Conservation (phyloP, 1,284 basidiomycete species). For the Papiliotrema fonsecae region DNA sequence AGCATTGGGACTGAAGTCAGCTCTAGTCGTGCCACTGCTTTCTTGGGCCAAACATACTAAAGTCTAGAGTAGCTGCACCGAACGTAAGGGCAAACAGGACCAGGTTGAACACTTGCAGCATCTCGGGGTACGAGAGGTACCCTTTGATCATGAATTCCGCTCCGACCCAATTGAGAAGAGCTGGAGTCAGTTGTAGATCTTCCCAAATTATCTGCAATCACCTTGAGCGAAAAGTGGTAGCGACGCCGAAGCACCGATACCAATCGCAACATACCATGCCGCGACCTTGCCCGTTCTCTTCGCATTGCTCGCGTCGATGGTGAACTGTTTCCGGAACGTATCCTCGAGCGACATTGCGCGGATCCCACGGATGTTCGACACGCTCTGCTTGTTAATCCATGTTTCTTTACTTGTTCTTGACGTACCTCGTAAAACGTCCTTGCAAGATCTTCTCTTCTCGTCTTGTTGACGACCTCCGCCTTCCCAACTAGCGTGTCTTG, state of each 20-base stretch:
- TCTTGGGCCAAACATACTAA: slow-evolving; percentile 57
- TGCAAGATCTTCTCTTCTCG: slow-evolving; percentile 74
- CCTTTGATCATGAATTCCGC: slow-evolving; percentile 74
- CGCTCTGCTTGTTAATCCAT: slow-evolving; percentile 53
- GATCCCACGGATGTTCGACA: slow-evolving; percentile 79
- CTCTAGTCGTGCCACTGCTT: neutral
- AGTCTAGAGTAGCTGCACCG: slow-evolving; percentile 79
- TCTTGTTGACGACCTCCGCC: slow-evolving; percentile 76
- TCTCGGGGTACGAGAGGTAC: slow-evolving; percentile 76
- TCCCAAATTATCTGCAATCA: slow-evolving; percentile 27
- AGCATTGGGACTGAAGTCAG: slow-evolving; percentile 63
- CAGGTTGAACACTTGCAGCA: slow-evolving; percentile 85
- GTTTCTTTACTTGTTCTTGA: slow-evolving; percentile 9
- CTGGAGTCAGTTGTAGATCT: slow-evolving; percentile 40
- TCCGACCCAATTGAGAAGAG: slow-evolving; percentile 84
- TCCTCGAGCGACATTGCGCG: slow-evolving; percentile 82
- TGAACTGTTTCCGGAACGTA: slow-evolving; percentile 67
- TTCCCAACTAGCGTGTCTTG: slow-evolving; percentile 66
- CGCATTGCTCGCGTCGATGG: slow-evolving; percentile 58
- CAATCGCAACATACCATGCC: slow-evolving; percentile 77
- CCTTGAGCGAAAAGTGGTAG: slow-evolving; percentile 79
- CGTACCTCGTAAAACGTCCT: slow-evolving; percentile 78
- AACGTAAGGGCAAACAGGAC: slow-evolving; percentile 92
- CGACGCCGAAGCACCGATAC: slow-evolving; percentile 71
- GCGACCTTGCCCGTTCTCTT: slow-evolving; percentile 66